These are phyloP conservation scores for Colletotrichum paranaense DNA, from an alignment of 2,329 filamentous ascomycete genomes.

Conservation along the genomic window DNA sequence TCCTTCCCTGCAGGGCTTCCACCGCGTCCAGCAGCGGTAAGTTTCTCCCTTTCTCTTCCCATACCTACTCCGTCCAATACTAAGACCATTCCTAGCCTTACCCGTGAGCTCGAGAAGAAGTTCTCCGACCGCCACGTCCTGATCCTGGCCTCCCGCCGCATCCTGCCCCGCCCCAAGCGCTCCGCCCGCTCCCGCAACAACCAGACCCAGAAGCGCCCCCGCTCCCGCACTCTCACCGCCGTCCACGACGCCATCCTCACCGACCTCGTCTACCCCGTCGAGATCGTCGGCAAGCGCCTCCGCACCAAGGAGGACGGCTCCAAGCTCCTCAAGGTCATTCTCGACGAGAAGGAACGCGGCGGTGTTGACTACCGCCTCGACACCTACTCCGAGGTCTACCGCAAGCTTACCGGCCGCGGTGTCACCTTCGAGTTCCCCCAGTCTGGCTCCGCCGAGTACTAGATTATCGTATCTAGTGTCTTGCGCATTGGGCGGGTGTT, in stretches of 20 bases:
- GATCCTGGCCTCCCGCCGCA: constrained; percentile 98
- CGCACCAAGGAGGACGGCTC: constrained; percentile 98
- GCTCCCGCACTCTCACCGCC: constrained; percentile 96
- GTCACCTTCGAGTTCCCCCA: constrained; percentile 99
- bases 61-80: background rate
- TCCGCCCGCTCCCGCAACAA: constrained; percentile 95
- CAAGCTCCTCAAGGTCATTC: constrained; percentile 98
- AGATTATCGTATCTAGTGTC: constrained; percentile 46
- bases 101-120: constrained; percentile 99
- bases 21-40: constrained; percentile 99
- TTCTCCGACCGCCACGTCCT: constrained; percentile 99
- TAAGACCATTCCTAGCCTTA: constrained; percentile 75
- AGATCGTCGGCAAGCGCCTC: constrained; percentile 99
- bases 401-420: constrained; percentile 93
- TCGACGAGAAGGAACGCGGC: constrained; percentile 99
- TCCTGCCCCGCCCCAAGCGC: constrained; percentile 98
- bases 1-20: constrained; percentile 97
- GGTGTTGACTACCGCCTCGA: constrained; percentile 99
- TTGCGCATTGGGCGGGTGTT: constrained; percentile 35
- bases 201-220: constrained; percentile 98
- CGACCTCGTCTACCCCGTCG: constrained; percentile 99
- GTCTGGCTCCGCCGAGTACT: constrained; percentile 82
- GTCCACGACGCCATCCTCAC: constrained; percentile 98
- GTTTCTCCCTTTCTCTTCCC: constrained; percentile 46
- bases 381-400: constrained; percentile 99